Conservation (phyloP, 2,329 filamentous ascomycete genomes). For the Apiospora kogelbergensis region DNA sequence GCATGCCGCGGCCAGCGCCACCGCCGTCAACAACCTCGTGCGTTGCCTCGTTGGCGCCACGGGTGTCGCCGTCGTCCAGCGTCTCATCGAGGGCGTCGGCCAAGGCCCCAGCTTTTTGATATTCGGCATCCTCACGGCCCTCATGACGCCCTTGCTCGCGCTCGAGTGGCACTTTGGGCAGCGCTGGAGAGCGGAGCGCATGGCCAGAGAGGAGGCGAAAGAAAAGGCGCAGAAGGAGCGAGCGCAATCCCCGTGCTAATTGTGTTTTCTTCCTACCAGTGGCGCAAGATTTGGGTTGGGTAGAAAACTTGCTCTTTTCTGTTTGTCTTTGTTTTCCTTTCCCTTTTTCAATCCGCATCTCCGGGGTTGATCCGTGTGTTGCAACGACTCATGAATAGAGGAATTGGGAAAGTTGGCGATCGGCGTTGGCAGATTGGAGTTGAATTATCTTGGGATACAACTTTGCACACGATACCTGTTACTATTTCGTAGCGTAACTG, state of each 20-base stretch:
- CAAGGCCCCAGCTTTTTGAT: background rate
- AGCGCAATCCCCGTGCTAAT: background rate
- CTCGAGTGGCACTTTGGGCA: background rate
- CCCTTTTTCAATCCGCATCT: background rate
- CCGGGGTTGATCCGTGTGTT: too few relatives aligned
- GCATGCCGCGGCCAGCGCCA: slow-evolving; percentile 28
- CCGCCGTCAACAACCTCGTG: slow-evolving; percentile 35
- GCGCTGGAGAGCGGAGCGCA: background rate
- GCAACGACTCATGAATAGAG: background rate
- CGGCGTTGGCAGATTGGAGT: background rate
- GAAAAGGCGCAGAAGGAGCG: background rate
- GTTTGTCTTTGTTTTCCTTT: background rate
- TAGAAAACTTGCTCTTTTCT: background rate
- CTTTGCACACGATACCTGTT: background rate
- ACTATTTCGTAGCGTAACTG: too few relatives aligned
- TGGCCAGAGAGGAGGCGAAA: background rate
- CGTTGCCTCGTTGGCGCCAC: slow-evolving; percentile 31
- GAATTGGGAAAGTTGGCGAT: background rate
- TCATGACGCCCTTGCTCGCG: background rate
- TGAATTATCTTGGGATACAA: background rate
- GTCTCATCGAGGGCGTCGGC: background rate
- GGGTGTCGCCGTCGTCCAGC: slow-evolving; percentile 20
- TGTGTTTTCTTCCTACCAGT: too few relatives aligned
- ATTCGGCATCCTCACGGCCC: background rate
- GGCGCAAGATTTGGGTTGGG: background rate